phyloP scores from a whole-genome alignment of 2,329 filamentous ascomycete genomes.

The Neofusicoccum sp. region DNA sequence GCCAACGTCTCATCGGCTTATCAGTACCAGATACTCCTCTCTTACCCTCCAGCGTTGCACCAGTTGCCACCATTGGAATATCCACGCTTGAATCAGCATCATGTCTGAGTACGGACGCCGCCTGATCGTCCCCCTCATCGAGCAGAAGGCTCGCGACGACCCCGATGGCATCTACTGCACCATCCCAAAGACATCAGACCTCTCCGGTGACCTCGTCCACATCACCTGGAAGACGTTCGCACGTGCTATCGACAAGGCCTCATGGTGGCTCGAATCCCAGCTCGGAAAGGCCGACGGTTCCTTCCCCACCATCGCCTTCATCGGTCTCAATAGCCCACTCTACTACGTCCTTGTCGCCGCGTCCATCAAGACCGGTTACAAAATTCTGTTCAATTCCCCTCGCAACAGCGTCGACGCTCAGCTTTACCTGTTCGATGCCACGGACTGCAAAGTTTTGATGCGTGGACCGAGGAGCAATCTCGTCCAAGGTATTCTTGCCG shows the following conservation, averaged over 20 bases:
- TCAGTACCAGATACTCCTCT: no score
- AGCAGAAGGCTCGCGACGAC: background rate
- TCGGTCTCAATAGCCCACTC: background rate
- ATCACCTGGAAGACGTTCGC: background rate
- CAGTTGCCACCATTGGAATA: no score
- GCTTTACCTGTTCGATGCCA: constrained; percentile 17
- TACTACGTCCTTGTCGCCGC: constrained; percentile 21
- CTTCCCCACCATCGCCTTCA: background rate
- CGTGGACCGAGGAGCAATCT: background rate
- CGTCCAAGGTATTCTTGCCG: background rate
- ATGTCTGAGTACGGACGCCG: background rate
- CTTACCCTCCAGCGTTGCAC: no score
- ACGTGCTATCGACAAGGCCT: background rate
- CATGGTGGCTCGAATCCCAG: background rate
- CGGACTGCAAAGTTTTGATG: constrained; percentile 15
- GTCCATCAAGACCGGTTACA: constrained; percentile 25
- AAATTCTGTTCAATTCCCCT: constrained; percentile 25
- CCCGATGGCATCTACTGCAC: background rate
- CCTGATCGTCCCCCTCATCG: background rate
- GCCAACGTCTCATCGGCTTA: no score
- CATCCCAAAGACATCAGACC: background rate
- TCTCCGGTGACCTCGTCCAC: no score
- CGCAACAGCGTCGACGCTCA: constrained; percentile 22
- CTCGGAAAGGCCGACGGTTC: background rate
- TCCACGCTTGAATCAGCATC: background rate